Evolutionary conservation across 441 rosid genomes (phyloP), one percentile per base, ranked within the genome.

Genomic region (Croton laevigatus): DNA sequence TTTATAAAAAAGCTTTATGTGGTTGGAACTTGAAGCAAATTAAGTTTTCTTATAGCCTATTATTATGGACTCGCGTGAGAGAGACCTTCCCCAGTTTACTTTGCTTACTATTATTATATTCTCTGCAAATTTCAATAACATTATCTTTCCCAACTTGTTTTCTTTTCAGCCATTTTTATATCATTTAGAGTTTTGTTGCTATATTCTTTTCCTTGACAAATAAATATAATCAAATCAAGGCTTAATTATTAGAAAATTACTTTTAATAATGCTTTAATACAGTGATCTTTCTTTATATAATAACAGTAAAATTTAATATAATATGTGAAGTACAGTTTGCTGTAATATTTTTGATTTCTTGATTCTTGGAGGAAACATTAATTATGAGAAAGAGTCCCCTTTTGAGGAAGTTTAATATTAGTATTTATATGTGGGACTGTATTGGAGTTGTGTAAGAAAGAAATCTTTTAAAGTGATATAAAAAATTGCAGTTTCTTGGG

Each of bases 1-100:
- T 22, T 36, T 9, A 22, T 36, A n/a, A 59, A 17, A 70, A 42
- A 27, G 32, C 8, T 17, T 12, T 38, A 3, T 51, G 67, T 45
- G 51, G 71, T 79, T 79, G 82, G 82, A 79, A 79, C 82, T 79
- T 75, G 82, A 23, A 68, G 69, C 76, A 72, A 72, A 14, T 17
- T 49, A 40, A 13, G 6, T 49, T 48, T 3, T 16, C n/a, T 63
- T 23, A 37, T 71, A 42, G 44, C 62, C 51, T 42, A 16, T 22
- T 5, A 14, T 48, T 13, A 8, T 12, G 11, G 61, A 13, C 38
- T 23, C 61, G 23, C n/a, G 61, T 57, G 32, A 27, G 61, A 27
- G 61, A 57, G 14, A 10, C 45, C 59, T 23, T 17, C 13, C 13
- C 59, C 8, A 22, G 44, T 27, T 40, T 4, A 4, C 16, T 65